These are phyloP conservation scores for Naumovozyma castellii DNA, from an alignment of 805 yeast species.

Conservation along the genomic window DNA sequence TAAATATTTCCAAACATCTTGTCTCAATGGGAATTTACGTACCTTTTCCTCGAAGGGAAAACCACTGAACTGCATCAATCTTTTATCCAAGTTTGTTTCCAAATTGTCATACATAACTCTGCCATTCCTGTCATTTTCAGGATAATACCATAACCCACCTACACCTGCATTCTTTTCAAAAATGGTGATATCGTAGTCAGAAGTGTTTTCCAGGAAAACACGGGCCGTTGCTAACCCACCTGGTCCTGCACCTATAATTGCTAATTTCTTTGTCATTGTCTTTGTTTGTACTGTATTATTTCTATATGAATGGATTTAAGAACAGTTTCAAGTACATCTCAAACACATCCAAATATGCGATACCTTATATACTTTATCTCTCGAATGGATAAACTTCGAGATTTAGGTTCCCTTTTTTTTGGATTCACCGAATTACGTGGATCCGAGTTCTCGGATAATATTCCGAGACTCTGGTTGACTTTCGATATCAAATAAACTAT, in stretches of 20 bases:
- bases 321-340: too few species aligned
- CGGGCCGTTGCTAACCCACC: constrained; percentile 58
- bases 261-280: constrained; percentile 31
- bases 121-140: constrained; percentile 20
- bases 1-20: constrained; percentile 54
- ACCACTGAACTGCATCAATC: constrained; percentile 56
- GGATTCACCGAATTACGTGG: too few species aligned
- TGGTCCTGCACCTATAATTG: constrained; percentile 75
- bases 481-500: too few species aligned
- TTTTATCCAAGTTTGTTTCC: constrained; percentile 60
- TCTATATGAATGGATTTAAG: too few species aligned
- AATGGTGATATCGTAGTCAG: constrained; percentile 40
- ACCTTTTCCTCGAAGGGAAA: constrained; percentile 39
- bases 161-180: constrained; percentile 48
- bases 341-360: too few species aligned
- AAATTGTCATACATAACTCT: constrained; percentile 51
- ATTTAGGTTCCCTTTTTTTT: too few species aligned
- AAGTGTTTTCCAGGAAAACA: constrained; percentile 47
- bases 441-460: too few species aligned
- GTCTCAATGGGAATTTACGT: constrained; percentile 49
- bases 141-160: constrained; percentile 79
- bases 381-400: too few species aligned
- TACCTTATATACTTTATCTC: too few species aligned
- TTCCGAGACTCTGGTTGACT: not conserved
- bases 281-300: not conserved